Evolutionary conservation across 2,329 filamentous ascomycete genomes (phyloP).

Genomic region (Claviceps purpurea): DNA sequence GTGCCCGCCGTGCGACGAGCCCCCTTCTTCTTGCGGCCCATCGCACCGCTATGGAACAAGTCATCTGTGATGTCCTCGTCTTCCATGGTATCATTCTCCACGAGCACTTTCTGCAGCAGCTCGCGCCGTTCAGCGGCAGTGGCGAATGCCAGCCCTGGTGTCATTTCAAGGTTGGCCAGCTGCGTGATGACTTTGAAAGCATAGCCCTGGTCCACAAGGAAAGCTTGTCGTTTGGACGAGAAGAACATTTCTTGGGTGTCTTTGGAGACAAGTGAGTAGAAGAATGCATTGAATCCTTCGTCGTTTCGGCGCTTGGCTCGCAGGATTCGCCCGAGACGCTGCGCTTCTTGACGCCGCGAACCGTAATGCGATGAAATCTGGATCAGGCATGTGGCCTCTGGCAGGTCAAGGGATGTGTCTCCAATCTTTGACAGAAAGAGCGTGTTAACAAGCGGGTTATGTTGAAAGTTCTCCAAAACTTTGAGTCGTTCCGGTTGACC

Average conservation of each 20-base stretch:
- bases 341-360: slow-evolving; percentile 90
- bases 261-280: slow-evolving; percentile 94
- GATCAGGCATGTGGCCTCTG: slow-evolving; percentile 91
- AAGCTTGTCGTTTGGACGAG: slow-evolving; percentile 90
- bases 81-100: slow-evolving; percentile 69
- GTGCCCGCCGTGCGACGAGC: slow-evolving; percentile 71
- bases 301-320: slow-evolving; percentile 92
- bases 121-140: slow-evolving; percentile 71
- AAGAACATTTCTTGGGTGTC: slow-evolving; percentile 98
- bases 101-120: slow-evolving; percentile 74
- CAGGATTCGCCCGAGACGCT: slow-evolving; percentile 82
- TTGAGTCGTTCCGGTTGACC: slow-evolving; percentile 71
- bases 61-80: slow-evolving; percentile 49
- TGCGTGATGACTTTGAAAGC: slow-evolving; percentile 99
- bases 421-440: slow-evolving; percentile 96
- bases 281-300: slow-evolving; percentile 97
- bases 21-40: slow-evolving; percentile 39
- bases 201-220: slow-evolving; percentile 94
- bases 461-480: slow-evolving; percentile 89
- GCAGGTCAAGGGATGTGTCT: slow-evolving; percentile 92
- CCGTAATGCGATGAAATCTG: slow-evolving; percentile 97
- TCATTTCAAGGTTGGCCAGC: slow-evolving; percentile 77
- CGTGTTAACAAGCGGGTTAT: slow-evolving; percentile 80
- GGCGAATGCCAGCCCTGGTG: slow-evolving; percentile 66
- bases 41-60: slow-evolving; percentile 26